Conservation (phyloP, 2,329 filamentous ascomycete genomes). For the Xylariales sp. region DNA sequence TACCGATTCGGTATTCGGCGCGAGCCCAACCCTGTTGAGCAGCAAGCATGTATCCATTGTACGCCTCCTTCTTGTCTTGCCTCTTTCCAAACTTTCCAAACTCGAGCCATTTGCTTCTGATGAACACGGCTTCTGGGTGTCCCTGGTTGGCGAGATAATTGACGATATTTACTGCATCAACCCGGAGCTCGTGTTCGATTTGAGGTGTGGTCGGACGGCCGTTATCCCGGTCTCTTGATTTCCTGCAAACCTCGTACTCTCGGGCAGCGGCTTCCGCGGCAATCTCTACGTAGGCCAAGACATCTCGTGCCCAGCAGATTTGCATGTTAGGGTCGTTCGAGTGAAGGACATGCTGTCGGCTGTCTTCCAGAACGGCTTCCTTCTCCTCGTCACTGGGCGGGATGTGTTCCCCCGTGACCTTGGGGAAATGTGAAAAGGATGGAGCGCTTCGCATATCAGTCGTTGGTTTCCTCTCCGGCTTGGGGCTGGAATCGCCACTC, state of each 20-base stretch:
- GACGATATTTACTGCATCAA: constrained; percentile 90
- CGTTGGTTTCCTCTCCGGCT: constrained; percentile 32
- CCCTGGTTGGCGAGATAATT: constrained; percentile 84
- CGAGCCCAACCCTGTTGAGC: constrained; percentile 80
- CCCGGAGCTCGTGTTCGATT: constrained; percentile 80
- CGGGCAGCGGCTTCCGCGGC: constrained; percentile 72
- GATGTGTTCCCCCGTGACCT: constrained; percentile 80
- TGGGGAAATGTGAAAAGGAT: constrained; percentile 88
- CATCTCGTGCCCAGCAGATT: constrained; percentile 92
- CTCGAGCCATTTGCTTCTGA: constrained; percentile 94
- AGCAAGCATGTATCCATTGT: constrained; percentile 79
- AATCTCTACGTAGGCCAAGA: constrained; percentile 83
- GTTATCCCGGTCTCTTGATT: constrained; percentile 27
- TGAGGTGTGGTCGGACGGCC: constrained; percentile 73
- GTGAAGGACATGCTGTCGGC: constrained; percentile 77
- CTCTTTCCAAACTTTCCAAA: constrained; percentile 94
- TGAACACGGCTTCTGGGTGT: constrained; percentile 91
- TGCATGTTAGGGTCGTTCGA: constrained; percentile 96
- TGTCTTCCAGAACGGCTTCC: constrained; percentile 82
- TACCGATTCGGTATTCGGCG: constrained; percentile 94
- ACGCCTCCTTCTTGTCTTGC: constrained; percentile 92
- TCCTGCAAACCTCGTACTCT: constrained; percentile 40
- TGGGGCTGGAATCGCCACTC: constrained; percentile 28
- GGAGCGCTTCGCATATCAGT: constrained; percentile 53
- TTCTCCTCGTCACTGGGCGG: constrained; percentile 93